Evolutionary conservation across 768 basidiomycete genomes (phyloP).

Genomic region (Boletus sp.): DNA sequence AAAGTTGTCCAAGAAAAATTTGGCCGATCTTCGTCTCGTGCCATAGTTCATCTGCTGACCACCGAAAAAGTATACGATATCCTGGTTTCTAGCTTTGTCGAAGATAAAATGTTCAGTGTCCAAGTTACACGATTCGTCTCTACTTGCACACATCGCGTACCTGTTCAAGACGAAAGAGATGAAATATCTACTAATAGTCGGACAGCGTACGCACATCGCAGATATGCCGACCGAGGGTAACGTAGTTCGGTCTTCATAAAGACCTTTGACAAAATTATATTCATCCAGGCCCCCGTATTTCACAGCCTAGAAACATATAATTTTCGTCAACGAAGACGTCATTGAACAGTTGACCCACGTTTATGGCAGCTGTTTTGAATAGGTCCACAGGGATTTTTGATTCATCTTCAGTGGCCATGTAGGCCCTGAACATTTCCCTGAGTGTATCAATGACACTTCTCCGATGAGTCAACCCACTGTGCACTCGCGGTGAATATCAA

Average conservation of each 20-base stretch:
- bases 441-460: constrained; percentile 74
- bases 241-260: constrained; percentile 72
- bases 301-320: constrained; percentile 50
- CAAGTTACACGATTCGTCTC: constrained; percentile 54
- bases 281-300: constrained; percentile 71
- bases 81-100: constrained; percentile 54
- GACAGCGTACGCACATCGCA: constrained; percentile 53
- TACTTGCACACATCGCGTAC: constrained; percentile 59
- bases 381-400: constrained; percentile 81
- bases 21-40: constrained; percentile 50
- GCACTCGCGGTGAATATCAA: neutral
- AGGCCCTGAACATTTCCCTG: constrained; percentile 65
- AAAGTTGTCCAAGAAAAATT: constrained; percentile 72
- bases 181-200: neutral
- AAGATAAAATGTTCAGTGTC: constrained; percentile 64
- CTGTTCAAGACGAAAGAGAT: constrained; percentile 35
- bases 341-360: constrained; percentile 38
- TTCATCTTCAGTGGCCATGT: constrained; percentile 69
- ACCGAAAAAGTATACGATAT: constrained; percentile 61
- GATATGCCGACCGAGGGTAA: constrained; percentile 64
- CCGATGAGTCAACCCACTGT: neutral
- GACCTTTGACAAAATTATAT: constrained; percentile 66
- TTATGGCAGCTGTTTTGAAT: constrained; percentile 50
- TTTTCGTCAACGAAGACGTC: neutral
- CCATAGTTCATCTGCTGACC: constrained; percentile 56